Conservation (phyloP, 1,284 basidiomycete species). For the Spongiforma sp. region DNA sequence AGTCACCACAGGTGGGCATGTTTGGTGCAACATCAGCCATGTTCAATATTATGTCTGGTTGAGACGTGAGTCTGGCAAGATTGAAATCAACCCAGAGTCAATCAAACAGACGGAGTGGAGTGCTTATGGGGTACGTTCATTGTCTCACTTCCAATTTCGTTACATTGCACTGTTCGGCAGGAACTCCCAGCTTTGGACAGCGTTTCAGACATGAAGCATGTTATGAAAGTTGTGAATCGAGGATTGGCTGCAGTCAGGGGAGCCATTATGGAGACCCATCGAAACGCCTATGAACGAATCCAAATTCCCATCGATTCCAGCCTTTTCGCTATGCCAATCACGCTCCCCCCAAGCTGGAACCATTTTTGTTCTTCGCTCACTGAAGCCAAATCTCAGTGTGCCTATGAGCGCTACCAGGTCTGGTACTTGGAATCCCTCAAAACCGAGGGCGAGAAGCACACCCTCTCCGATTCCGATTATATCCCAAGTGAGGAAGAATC, state of each 20-base stretch:
- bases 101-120: background rate
- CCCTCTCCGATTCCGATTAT: background rate
- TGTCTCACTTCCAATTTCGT: background rate
- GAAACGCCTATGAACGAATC: background rate
- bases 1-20: background rate
- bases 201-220: background rate
- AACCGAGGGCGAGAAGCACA: background rate
- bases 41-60: background rate
- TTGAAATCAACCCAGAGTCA: background rate
- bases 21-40: background rate
- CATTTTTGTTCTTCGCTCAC: background rate
- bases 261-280: background rate
- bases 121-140: background rate
- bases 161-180: background rate
- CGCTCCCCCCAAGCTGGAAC: background rate
- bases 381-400: background rate
- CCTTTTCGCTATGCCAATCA: background rate
- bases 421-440: background rate
- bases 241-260: background rate
- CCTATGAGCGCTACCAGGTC: background rate
- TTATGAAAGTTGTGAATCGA: background rate
- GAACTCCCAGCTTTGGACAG: background rate
- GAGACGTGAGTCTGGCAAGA: background rate
- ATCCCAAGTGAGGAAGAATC: background rate
- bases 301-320: background rate